These are phyloP conservation scores for Tolypocladium endophyticum DNA, from an alignment of 2,329 filamentous ascomycete genomes.

Conservation along the genomic window DNA sequence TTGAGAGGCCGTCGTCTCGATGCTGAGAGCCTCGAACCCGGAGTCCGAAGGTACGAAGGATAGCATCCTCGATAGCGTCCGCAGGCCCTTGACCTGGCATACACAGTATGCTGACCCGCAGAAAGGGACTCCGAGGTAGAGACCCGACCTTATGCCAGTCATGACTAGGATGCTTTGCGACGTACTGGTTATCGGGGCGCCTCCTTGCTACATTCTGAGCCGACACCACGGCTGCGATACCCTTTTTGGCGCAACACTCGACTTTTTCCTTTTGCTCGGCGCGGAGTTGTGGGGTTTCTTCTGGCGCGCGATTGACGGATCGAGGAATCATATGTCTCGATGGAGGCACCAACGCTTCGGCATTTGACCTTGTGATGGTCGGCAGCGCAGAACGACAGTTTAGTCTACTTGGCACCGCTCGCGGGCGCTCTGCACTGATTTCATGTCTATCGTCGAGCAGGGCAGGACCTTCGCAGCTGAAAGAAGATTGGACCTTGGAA, in stretches of 20 bases:
- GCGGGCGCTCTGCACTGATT: neutral
- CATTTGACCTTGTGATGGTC: neutral
- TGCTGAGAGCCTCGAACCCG: neutral
- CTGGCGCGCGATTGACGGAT: neutral
- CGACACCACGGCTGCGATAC: slow-evolving; percentile 11
- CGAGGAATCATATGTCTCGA: neutral
- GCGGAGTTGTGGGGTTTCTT: neutral
- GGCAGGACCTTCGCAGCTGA: neutral
- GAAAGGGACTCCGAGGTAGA: neutral
- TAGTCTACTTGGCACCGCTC: neutral
- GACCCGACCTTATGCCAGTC: neutral
- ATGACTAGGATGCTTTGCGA: neutral
- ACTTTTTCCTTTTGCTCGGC: neutral
- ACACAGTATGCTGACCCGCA: neutral
- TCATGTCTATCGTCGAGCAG: neutral
- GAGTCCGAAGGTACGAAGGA: neutral
- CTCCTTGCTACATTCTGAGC: neutral
- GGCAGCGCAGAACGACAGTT: neutral
- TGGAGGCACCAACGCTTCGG: neutral
- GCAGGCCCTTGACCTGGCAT: neutral
- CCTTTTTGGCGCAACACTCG: neutral
- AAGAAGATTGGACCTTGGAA: neutral
- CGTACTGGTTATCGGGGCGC: neutral
- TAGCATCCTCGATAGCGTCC: too few species aligned
- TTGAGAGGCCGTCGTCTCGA: slow-evolving; percentile 9